phyloP scores from a whole-genome alignment of 306 rosid species.

The Cucurbita argyrosperma region DNA sequence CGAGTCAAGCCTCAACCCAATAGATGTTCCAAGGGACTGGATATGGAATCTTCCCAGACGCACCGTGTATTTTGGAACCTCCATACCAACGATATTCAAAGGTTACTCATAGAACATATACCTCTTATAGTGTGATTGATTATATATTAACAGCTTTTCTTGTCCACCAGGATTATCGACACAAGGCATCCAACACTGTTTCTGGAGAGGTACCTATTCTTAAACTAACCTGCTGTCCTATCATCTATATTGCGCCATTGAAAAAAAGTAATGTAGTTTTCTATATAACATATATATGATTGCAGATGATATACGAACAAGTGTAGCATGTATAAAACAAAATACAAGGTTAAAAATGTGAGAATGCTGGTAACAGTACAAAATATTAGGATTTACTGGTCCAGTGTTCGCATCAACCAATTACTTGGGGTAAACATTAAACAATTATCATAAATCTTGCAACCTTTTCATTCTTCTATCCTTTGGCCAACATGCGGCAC shows the following conservation, averaged over 20 bases:
- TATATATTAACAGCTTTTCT: neutral
- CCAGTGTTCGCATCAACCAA: neutral
- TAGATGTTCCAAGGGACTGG: constrained; percentile 35
- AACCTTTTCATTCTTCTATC: neutral
- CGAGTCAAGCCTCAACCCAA: constrained; percentile 35
- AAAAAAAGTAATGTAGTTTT: neutral
- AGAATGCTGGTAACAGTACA: neutral
- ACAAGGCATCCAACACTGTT: constrained; percentile 17
- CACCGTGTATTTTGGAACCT: constrained; percentile 43
- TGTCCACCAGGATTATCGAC: constrained; percentile 11
- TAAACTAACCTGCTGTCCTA: neutral
- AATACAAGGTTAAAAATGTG: neutral
- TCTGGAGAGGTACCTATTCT: constrained; percentile 15
- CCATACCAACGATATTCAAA: constrained; percentile 28
- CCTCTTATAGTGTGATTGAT: neutral
- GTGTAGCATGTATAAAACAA: neutral
- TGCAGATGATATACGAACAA: neutral
- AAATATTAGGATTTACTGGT: neutral
- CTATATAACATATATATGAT: neutral
- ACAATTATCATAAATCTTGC: neutral
- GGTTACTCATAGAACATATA: neutral
- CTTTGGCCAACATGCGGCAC: no score
- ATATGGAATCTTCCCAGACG: constrained; percentile 38
- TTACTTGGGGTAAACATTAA: neutral
- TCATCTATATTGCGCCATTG: neutral